Conservation (phyloP, 2,329 filamentous ascomycete genomes). For the Lachnellula arida region DNA sequence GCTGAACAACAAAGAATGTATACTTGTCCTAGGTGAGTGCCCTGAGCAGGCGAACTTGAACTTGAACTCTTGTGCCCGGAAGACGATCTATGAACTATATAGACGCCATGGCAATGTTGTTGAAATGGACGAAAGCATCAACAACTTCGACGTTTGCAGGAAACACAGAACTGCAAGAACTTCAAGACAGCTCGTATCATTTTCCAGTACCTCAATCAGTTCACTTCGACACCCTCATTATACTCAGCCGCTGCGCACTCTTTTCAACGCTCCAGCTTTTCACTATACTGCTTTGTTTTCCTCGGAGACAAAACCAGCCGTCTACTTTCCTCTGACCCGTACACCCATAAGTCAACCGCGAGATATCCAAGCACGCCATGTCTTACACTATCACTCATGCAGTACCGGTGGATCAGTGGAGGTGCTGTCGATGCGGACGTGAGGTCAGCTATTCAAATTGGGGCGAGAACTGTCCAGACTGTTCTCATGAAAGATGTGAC, state of each 20-base stretch:
- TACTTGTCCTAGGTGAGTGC: not conserved
- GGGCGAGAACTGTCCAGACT: constrained; percentile 1
- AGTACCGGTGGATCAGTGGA: not conserved
- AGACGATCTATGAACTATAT: not conserved
- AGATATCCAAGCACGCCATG: not conserved
- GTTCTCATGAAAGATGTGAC: constrained; percentile 1
- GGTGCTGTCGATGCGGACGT: constrained; percentile 2
- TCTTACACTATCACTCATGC: not conserved
- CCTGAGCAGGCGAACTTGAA: not conserved
- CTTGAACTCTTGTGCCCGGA: not conserved
- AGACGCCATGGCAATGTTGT: not conserved
- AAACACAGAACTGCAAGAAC: not conserved
- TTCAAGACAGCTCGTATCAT: not conserved
- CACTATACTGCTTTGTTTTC: too few species aligned
- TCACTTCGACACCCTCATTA: not conserved
- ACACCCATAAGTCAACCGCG: too few species aligned
- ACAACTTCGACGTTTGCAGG: not conserved
- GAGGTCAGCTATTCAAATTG: not conserved
- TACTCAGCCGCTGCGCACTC: too few species aligned
- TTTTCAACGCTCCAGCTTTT: too few species aligned
- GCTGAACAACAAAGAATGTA: not conserved
- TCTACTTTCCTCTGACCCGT: too few species aligned
- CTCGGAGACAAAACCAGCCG: too few species aligned
- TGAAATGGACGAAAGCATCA: not conserved
- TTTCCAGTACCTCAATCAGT: not conserved